These are phyloP conservation scores for Tolypocladium pustulatum DNA, from an alignment of 2,329 filamentous ascomycete species.

Conservation along the genomic window DNA sequence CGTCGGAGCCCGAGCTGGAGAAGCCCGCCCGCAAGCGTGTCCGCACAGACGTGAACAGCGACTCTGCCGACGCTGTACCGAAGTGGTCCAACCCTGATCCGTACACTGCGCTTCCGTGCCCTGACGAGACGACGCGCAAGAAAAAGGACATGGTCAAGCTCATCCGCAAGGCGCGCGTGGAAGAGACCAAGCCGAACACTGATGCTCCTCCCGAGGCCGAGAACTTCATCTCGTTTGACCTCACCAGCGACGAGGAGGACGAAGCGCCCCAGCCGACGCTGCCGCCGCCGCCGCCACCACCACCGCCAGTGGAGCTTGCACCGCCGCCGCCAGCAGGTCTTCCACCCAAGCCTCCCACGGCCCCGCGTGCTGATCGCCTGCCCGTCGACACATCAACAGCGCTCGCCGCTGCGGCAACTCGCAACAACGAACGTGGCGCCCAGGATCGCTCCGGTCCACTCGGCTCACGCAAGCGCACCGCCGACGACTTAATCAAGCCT, in stretches of 20 bases:
- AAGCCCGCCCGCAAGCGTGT: constrained; percentile 27
- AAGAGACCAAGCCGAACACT: constrained; percentile 35
- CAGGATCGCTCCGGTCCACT: constrained; percentile 32
- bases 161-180: constrained; percentile 79
- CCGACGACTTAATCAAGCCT: constrained; percentile 55
- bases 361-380: constrained; percentile 6
- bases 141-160: constrained; percentile 81
- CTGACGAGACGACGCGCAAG: constrained; percentile 61
- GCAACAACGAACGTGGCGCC: constrained; percentile 2
- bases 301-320: not conserved
- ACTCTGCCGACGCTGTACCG: constrained; percentile 40
- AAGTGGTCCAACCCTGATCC: constrained; percentile 96
- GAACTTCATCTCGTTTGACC: constrained; percentile 85
- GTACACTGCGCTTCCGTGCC: constrained; percentile 77
- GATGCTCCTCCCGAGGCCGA: constrained; percentile 48
- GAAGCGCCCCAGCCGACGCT: not conserved
- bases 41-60: constrained; percentile 16
- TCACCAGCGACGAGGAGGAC: constrained; percentile 45
- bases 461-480: constrained; percentile 64
- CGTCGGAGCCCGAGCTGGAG: constrained; percentile 20
- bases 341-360: constrained; percentile 10
- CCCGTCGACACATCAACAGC: constrained; percentile 6
- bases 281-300: not conserved
- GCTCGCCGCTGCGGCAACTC: constrained; percentile 10
- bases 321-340: not conserved